phyloP scores from a whole-genome alignment of 2,329 filamentous ascomycete genomes.

The Boeremia lycopersici region DNA sequence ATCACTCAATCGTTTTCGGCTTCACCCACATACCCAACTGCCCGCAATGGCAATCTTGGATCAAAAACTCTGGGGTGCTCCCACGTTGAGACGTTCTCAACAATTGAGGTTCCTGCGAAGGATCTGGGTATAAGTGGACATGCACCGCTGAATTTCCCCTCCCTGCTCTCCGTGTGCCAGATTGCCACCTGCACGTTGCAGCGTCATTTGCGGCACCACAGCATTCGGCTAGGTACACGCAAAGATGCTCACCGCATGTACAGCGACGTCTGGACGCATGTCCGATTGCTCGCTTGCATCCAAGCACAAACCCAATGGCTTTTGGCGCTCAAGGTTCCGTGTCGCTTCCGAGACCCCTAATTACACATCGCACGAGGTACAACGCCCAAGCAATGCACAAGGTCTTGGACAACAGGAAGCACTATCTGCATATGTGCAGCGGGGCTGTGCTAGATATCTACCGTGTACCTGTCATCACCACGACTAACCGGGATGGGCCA shows the following conservation, averaged over 20 bases:
- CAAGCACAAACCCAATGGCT: slow-evolving; percentile 19
- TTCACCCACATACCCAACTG: slow-evolving; percentile 10
- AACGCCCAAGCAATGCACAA: slow-evolving; percentile 16
- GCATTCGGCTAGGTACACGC: slow-evolving; percentile 11
- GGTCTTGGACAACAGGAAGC: slow-evolving; percentile 23
- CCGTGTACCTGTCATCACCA: slow-evolving; percentile 11
- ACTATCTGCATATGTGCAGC: slow-evolving; percentile 8
- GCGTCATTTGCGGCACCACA: slow-evolving; percentile 19
- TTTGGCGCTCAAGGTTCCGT: not conserved
- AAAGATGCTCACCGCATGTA: slow-evolving; percentile 6
- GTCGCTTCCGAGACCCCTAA: slow-evolving; percentile 13
- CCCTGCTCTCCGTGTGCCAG: not conserved
- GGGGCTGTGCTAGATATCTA: not conserved
- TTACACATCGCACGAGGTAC: slow-evolving; percentile 13
- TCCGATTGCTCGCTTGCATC: slow-evolving; percentile 10
- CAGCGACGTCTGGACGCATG: slow-evolving; percentile 5
- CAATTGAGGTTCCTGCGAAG: too few relatives aligned
- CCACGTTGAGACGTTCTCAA: not conserved
- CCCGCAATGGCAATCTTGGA: not conserved
- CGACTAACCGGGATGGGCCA: not conserved
- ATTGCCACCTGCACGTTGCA: slow-evolving; percentile 19
- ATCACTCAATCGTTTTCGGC: slow-evolving; percentile 7
- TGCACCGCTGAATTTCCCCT: not conserved
- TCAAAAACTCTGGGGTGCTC: not conserved
- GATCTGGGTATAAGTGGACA: too few relatives aligned